Evolutionary conservation across 352 stramenopile species (phyloP), one percentile per base, ranked within the genome.

Genomic region (Pilasporangium apinafurcum): DNA sequence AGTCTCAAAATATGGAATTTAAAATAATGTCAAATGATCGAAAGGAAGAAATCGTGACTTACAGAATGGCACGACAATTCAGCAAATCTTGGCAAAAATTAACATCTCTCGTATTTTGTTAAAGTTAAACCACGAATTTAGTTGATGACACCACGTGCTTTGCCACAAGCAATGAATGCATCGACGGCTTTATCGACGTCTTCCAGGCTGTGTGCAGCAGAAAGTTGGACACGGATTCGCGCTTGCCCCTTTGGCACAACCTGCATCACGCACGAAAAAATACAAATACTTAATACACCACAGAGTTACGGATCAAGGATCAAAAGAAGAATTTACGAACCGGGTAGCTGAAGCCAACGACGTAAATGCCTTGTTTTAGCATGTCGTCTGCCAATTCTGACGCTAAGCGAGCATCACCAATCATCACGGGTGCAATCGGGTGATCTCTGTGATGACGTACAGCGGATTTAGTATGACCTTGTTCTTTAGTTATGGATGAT

Each of bases 261-360:
- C 82, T 94, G 44, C 3, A 42, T 0, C 13, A 44, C 4, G 13
- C n/a, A n/a, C n/a, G n/a, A 35, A 21, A 41, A 18, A 14, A 16
- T 10, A 28, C 17, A 16, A 22, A 38, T 3, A 34, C n/a, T 50
- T 42, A 17, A 7, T 36, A 34, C 18, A n/a, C 1, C 14, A 51
- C 8, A 7, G n/a, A 48, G 14, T 30, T 21, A 30, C 16, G 24
- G 24, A 33, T 17, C 5, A 13, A 18, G 8, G 14, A 10, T 12
- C 37, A 12, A 38, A 12, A 44, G 12, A 17, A 29, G n/a, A 18
- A 20, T 41, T 29, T 41, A 34, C 58, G 20, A 65, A 97, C 90
- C 39, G 91, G 91, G 53, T 92, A 97, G 53, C 81, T 96, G 54
- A 97, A 97, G 33, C 90, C 91, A 42, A 97, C 96, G 37, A 97